Percentiles rank a stretch among this genome's conserved stretches.
phyloP scores from a whole-genome alignment of 805 yeast species.

The Trichomonascus vanleenenianus region DNA sequence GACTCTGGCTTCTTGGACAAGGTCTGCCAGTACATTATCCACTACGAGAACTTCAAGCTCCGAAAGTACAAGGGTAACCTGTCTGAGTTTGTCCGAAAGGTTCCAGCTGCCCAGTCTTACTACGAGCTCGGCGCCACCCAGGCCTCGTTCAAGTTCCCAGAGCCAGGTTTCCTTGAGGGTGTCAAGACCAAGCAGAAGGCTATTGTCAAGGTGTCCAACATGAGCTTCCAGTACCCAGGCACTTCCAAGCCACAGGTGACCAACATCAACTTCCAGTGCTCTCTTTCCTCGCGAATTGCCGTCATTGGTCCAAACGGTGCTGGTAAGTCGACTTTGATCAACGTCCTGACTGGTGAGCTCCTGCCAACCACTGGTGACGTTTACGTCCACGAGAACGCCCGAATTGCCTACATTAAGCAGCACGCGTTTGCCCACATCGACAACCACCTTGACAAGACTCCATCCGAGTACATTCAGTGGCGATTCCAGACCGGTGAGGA shows the following conservation, averaged over 20 bases:
- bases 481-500: constrained; percentile 99
- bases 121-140: constrained; percentile 98
- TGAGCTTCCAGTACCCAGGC: constrained; percentile 99
- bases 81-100: constrained; percentile 96
- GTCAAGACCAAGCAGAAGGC: constrained; percentile 99
- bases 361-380: constrained; percentile 98
- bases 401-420: constrained; percentile 99
- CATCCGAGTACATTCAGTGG: constrained; percentile 99
- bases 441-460: constrained; percentile 97
- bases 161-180: constrained; percentile 99
- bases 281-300: constrained; percentile 98
- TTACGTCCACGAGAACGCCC: constrained; percentile 98
- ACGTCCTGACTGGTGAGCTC: constrained; percentile 98
- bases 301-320: constrained; percentile 99
- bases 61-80: constrained; percentile 99
- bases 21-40: constrained; percentile 96
- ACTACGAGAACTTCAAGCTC: constrained; percentile 99
- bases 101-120: constrained; percentile 98
- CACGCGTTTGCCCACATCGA: constrained; percentile 99
- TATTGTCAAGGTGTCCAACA: constrained; percentile 93
- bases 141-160: constrained; percentile 95
- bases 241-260: constrained; percentile 89
- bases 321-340: constrained; percentile 98
- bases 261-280: constrained; percentile 96
- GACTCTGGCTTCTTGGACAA: constrained; percentile 99